Evolutionary conservation across 2,329 filamentous ascomycete species (phyloP), one percentile per base, ranked within the genome.

Genomic region (Penicillium occitanis): DNA sequence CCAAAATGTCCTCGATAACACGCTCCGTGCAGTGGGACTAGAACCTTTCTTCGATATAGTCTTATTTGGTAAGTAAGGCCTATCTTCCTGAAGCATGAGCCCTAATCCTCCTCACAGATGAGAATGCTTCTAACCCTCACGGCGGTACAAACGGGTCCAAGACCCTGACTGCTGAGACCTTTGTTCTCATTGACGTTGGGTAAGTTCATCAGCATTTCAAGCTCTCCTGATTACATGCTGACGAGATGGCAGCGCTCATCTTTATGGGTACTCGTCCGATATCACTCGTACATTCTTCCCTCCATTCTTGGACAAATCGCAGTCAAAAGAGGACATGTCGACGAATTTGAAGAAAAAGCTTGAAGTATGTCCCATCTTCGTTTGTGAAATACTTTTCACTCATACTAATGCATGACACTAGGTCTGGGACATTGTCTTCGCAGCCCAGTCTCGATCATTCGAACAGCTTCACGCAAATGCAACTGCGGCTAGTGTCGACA

Each of bases 31-130:
- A 1, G 78, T 84, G 3, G 84, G 85, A 0, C 80, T 89, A 69
- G 76, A 83, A 17, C 81, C 84, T 0, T 88, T 89, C 74, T 89
- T 89, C 73, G 83, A 89, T 71, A 86, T 89, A 67, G 87, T 89
- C 0, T 80, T 88, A 3, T 89, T 89, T 64, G 86, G 71, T 72
- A 64, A n/a, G 65, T 55, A 13, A 7, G 8, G 3, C 30, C 14
- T 25, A 25, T 25, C 30, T 33, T 11, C 6, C 44, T 48, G 2
- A 10, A 48, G 7, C 40, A 14, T n/a, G 13, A n/a, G 40, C 5
- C 42, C 17, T 44, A 44, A n/a, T n/a, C 13, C 42, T 44, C 14
- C 2, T 1, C 10, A 35, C 53, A 72, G 70, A 79, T 62, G 77
- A 79, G 55, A 74, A 80, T 70, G 78, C 78, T 1, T 74, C 77